These are phyloP conservation scores for Boletus edulis DNA, from an alignment of 768 basidiomycete species.

Conservation along the genomic window DNA sequence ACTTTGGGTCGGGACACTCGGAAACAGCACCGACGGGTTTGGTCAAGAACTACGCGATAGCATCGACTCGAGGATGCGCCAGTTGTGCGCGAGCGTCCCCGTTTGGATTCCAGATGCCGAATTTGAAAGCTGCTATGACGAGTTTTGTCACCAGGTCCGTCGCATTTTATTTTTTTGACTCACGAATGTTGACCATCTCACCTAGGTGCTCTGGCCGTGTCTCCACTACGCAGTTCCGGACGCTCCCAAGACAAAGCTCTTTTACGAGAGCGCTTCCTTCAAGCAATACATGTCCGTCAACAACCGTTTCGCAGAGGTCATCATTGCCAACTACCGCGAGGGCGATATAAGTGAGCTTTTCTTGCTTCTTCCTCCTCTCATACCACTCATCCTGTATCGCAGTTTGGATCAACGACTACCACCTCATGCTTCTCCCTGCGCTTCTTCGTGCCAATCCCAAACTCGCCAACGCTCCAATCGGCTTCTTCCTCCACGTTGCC, in stretches of 20 bases:
- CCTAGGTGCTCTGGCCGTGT: slow-evolving; percentile 77
- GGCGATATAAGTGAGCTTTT: slow-evolving; percentile 70
- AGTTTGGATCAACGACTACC: slow-evolving; percentile 94
- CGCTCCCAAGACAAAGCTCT: slow-evolving; percentile 79
- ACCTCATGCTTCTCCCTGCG: slow-evolving; percentile 88
- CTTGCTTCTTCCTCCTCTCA: neutral
- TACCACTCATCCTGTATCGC: slow-evolving; percentile 1
- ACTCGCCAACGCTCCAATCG: slow-evolving; percentile 45
- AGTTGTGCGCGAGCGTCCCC: slow-evolving; percentile 43
- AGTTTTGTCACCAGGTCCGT: slow-evolving; percentile 79
- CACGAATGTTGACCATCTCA: neutral
- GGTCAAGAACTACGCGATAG: slow-evolving; percentile 51
- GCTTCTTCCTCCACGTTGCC: slow-evolving; percentile 96
- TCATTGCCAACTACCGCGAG: slow-evolving; percentile 75
- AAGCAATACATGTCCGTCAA: slow-evolving; percentile 89
- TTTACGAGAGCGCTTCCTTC: slow-evolving; percentile 78
- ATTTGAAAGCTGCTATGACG: slow-evolving; percentile 78
- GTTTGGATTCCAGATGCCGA: slow-evolving; percentile 84
- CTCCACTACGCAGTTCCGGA: slow-evolving; percentile 86
- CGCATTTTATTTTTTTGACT: neutral
- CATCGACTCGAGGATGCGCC: slow-evolving; percentile 50
- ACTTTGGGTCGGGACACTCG: slow-evolving; percentile 73
- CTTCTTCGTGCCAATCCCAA: slow-evolving; percentile 68
- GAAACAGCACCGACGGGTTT: slow-evolving; percentile 66
- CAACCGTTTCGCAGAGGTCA: slow-evolving; percentile 82